Conservation (phyloP, 1,284 basidiomycete genomes). For the Pseudozyma hubeiensis region DNA sequence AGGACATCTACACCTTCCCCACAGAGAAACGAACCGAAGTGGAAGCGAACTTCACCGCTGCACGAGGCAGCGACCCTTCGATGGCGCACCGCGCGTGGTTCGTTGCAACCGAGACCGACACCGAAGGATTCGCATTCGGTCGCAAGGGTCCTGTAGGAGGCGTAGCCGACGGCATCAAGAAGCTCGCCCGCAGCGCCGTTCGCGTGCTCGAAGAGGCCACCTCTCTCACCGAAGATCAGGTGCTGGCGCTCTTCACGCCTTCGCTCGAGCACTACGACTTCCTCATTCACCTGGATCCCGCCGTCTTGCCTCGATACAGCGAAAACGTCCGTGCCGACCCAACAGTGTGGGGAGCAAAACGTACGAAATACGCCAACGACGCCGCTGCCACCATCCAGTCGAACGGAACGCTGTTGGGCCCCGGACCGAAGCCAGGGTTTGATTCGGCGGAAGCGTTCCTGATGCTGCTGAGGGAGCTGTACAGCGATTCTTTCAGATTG, state of each 20-base stretch:
- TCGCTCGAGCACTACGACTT: conserved; percentile 87
- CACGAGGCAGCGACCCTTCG: conserved; percentile 66
- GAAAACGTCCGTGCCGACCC: conserved; percentile 69
- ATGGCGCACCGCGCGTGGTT: conserved; percentile 77
- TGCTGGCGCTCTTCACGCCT: conserved; percentile 82
- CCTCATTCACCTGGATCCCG: conserved; percentile 79
- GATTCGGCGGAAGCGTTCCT: conserved; percentile 82
- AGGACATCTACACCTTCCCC: conserved; percentile 68
- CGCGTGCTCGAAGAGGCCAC: conserved; percentile 55
- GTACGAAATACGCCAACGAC: conserved; percentile 73
- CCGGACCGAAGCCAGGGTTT: conserved; percentile 71
- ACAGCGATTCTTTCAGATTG: conserved; percentile 81
- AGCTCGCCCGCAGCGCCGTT: conserved; percentile 51
- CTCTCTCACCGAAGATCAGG: conserved; percentile 13
- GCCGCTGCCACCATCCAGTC: conserved; percentile 12
- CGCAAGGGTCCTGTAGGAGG: conserved; percentile 48
- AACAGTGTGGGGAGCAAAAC: conserved; percentile 45
- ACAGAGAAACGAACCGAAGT: conserved; percentile 74
- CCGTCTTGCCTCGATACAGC: conserved; percentile 78
- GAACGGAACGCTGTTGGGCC: conserved; percentile 57
- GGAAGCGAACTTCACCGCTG: conserved; percentile 72
- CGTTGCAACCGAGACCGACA: conserved; percentile 83
- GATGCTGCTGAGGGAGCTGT: conserved; percentile 76
- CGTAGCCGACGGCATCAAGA: conserved; percentile 59
- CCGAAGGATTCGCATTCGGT: conserved; percentile 80